Evolutionary conservation across 345 rosid genomes (phyloP).

Genomic region (Populus ilicifolia): DNA sequence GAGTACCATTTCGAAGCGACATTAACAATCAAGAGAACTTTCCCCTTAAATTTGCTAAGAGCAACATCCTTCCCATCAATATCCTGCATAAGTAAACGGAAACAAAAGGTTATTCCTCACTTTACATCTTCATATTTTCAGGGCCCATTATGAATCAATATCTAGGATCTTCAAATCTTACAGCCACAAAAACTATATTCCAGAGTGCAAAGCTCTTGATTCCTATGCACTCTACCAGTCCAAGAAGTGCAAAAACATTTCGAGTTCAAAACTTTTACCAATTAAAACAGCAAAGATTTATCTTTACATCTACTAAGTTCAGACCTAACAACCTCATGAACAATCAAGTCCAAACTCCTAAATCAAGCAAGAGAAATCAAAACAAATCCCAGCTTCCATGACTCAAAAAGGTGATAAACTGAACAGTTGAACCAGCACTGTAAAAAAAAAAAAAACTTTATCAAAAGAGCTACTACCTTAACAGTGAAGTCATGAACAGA

Average conservation of each 20-base stretch:
- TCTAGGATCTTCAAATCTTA: neutral
- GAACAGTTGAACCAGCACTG: neutral
- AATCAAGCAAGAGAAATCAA: neutral
- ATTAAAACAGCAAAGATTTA: neutral
- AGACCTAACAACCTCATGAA: neutral
- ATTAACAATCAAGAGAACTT: constrained; percentile 27
- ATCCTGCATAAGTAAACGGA: constrained; percentile 11
- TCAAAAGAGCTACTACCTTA: constrained; percentile 42
- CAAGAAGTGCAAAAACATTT: neutral
- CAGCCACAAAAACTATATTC: neutral
- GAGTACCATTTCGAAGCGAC: constrained; percentile 33
- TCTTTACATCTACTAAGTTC: neutral
- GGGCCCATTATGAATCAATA: neutral
- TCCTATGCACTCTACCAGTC: neutral
- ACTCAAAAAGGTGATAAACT: neutral
- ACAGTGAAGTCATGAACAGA: constrained; percentile 67
- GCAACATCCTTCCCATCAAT: constrained; percentile 24
- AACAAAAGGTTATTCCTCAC: neutral
- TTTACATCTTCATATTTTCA: neutral
- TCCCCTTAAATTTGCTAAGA: constrained; percentile 32
- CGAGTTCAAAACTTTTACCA: neutral
- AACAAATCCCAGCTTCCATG: neutral
- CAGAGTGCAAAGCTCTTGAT: neutral
- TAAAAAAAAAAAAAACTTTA: too few relatives aligned
- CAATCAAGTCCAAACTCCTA: neutral